phyloP scores from a whole-genome alignment of 2,329 filamentous ascomycete species.

The Phaeosphaeriaceae sp. region DNA sequence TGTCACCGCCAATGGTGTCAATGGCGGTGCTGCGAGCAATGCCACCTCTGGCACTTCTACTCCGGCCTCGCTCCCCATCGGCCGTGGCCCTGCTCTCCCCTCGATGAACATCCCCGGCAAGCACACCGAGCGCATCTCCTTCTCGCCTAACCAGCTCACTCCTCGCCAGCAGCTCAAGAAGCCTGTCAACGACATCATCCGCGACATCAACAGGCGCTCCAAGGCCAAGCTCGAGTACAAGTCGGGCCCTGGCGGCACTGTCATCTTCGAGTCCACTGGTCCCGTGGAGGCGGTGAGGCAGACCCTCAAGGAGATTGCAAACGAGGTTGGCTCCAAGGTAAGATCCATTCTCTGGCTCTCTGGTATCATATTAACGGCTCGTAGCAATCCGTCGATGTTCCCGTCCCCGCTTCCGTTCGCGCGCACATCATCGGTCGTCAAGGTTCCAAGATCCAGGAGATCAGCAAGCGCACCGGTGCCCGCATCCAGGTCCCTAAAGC shows the following conservation, averaged over 20 bases:
- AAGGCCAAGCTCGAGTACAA: conserved; percentile 84
- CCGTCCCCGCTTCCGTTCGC: conserved; percentile 82
- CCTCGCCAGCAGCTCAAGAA: conserved; percentile 81
- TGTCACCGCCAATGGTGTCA: conserved; percentile 53
- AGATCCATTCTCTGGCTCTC: conserved; percentile 23
- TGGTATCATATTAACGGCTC: conserved; percentile 11
- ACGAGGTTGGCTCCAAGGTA: conserved; percentile 87
- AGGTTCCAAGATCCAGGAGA: conserved; percentile 86
- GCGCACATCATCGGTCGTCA: conserved; percentile 92
- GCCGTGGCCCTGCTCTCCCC: conserved; percentile 54
- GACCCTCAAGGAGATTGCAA: conserved; percentile 86
- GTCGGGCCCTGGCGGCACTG: conserved; percentile 72
- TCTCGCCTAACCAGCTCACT: conserved; percentile 78
- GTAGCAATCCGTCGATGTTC: conserved; percentile 73
- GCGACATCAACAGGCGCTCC: conserved; percentile 90
- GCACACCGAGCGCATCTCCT: conserved; percentile 76
- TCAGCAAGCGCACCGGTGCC: conserved; percentile 89
- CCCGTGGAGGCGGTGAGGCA: conserved; percentile 83
- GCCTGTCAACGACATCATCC: conserved; percentile 82
- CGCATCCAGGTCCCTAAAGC: conserved; percentile 87
- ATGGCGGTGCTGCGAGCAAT: conserved; percentile 58
- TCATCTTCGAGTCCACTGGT: conserved; percentile 85
- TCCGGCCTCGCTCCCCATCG: conserved; percentile 40
- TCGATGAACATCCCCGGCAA: conserved; percentile 81
- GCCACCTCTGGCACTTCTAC: conserved; percentile 62